Percentiles rank a stretch among this genome's conserved stretches.
Conservation (phyloP, 345 rosid genomes). For the Eucalyptus tenuipes region DNA sequence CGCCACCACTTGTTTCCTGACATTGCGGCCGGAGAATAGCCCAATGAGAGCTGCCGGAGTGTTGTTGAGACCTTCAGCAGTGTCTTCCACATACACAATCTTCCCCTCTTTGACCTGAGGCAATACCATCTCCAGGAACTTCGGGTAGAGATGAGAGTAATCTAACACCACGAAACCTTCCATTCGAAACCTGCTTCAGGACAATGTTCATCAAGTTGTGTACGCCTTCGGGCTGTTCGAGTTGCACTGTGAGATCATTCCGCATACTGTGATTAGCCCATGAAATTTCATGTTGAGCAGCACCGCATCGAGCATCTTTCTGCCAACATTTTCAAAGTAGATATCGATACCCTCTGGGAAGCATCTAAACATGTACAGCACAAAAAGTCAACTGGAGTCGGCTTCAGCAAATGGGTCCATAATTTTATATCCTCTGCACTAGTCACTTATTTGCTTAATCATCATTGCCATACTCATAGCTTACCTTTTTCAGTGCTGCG, state of each 20-base stretch:
- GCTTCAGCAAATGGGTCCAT: background rate
- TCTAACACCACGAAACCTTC: conserved; percentile 3
- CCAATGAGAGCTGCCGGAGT: conserved; percentile 9
- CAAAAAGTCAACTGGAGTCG: background rate
- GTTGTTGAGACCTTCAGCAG: conserved; percentile 6
- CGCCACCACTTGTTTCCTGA: conserved; percentile 16
- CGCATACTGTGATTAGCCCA: conserved; percentile 1
- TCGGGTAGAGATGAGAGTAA: conserved; percentile 5
- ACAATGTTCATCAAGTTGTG: background rate
- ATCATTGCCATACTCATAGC: background rate
- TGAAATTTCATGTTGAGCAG: conserved; percentile 8
- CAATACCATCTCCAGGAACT: conserved; percentile 5
- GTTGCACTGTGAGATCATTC: conserved; percentile 18
- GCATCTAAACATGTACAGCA: background rate
- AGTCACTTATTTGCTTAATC: background rate
- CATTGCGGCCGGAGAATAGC: conserved; percentile 10
- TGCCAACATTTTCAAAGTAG: conserved; percentile 19
- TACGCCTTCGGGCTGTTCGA: background rate
- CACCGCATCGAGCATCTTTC: conserved; percentile 22
- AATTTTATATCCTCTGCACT: background rate
- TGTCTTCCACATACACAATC: conserved; percentile 16
- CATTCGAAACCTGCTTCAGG: background rate
- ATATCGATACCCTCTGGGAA: conserved; percentile 20
- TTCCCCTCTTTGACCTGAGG: conserved; percentile 11
- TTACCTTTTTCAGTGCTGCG: conserved; percentile 52